Evolutionary conservation across 495 filamentous ascomycete species (phyloP).

Genomic region (Chaetomium tenue): DNA sequence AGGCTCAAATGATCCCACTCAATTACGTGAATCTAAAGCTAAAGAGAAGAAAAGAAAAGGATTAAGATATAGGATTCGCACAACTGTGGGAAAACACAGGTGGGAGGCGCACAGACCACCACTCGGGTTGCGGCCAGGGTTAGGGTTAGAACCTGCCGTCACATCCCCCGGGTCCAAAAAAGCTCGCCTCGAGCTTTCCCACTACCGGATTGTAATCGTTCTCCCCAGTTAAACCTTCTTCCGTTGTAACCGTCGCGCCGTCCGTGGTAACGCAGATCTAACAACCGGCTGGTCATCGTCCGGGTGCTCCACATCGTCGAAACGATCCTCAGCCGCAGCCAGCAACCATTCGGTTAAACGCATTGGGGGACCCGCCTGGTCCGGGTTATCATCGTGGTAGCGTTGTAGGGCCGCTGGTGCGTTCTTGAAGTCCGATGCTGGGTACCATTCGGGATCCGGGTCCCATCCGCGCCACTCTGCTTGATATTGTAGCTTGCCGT

Average conservation of each 20-base stretch:
- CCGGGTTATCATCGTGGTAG: constrained; percentile 12
- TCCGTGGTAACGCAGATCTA: not conserved
- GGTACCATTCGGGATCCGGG: constrained; percentile 15
- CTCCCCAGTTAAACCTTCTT: constrained; percentile 4
- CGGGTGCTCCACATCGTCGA: not conserved
- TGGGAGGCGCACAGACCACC: not conserved
- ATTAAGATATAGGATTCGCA: not conserved
- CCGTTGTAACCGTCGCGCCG: not conserved
- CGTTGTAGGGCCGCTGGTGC: constrained; percentile 5
- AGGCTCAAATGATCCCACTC: not conserved
- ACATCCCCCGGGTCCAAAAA: constrained; percentile 6
- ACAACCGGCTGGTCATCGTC: constrained; percentile 10
- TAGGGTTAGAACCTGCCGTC: not conserved
- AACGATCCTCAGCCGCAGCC: constrained; percentile 9
- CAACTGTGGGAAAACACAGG: not conserved
- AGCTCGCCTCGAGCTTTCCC: constrained; percentile 10
- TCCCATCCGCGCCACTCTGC: constrained; percentile 17
- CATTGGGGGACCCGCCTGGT: constrained; percentile 13
- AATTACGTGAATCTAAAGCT: constrained; percentile 8
- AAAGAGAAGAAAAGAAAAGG: not conserved
- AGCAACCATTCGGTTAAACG: constrained; percentile 7
- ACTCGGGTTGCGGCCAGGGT: not conserved
- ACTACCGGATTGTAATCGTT: no score
- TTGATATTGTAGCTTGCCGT: constrained; percentile 19
- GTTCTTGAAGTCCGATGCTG: constrained; percentile 5